Base-by-base conservation (phyloP, 805 yeast genomes). In the Lachancea mirantina region DNA sequence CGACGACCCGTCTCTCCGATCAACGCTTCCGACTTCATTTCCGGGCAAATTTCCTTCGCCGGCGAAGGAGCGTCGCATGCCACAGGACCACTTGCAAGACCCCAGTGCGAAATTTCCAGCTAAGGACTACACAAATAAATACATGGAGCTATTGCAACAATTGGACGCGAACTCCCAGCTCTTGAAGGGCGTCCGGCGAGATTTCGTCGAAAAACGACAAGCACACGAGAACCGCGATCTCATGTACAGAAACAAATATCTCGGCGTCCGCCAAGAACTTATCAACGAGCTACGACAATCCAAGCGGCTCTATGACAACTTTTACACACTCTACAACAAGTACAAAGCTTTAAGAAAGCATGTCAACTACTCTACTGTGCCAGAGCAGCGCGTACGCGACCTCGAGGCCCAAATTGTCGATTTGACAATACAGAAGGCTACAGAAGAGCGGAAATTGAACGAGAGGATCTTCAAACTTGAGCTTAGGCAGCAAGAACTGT, bases 11-110 rank as follows among this genome's bases (percentile, higher is more conserved):
- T n/a, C n/a, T n/a, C n/a, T n/a, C 10, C 24, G 23, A 26, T 13
- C 14, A 26, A 13, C 21, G 8, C 11, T 28, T 16, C 13, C 8
- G 4, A 14, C 28, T 5, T 27, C 34, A 3, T 25, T 52, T 13
- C 61, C 61, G 3, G 61, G 61, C 8, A 52, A 52, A 31, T 55
- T 51, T 26, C 57, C 58, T n/a, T 46, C 57, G 2, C 56, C 59
- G 14, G 18, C 19, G 11, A 43, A 41, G 24, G 16, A 14, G n/a
- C n/a, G n/a, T n/a, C n/a, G n/a, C 22, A 21, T 14, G 25, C 6
- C 5, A 9, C 18, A 14, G 27, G 5, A 8, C 14, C 5, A 14
- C 14, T 16, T 4, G 15, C 14, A 9, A 8, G 15, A 7, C 4
- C 14, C 15, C 15, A n/a, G 27, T 5, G 4, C 6, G 15, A 24